A percentile compares a stretch with the other conserved stretches of the same genome.
phyloP scores from a whole-genome alignment of 352 stramenopile species.

The Thalassiosira pacifica region DNA sequence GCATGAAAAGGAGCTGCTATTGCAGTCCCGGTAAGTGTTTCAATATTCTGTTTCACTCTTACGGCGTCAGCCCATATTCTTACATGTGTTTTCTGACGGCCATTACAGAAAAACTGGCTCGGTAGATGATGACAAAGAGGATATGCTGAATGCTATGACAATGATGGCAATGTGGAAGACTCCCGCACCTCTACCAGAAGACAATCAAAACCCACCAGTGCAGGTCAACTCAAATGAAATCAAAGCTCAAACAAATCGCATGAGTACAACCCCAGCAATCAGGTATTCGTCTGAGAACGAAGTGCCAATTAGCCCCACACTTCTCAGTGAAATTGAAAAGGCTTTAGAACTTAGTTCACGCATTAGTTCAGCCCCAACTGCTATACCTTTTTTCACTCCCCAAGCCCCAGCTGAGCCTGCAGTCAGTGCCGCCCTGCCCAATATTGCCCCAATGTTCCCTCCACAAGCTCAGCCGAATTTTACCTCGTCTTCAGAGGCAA shows the following conservation, averaged over 20 bases:
- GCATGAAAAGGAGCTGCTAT: conserved; percentile 81
- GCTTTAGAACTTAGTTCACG: conserved; percentile 80
- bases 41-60: neutral
- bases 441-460: conserved; percentile 29
- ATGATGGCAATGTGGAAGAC: conserved; percentile 69
- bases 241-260: conserved; percentile 68
- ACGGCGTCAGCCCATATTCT: neutral
- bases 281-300: conserved; percentile 73
- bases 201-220: conserved; percentile 61
- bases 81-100: conserved; percentile 13
- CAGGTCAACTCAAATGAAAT: conserved; percentile 77
- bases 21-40: conserved; percentile 76
- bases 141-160: conserved; percentile 61
- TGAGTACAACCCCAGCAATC: conserved; percentile 58
- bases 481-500: conserved; percentile 59
- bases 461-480: conserved; percentile 37
- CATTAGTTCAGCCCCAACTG: conserved; percentile 62
- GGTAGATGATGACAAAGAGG: conserved; percentile 76
- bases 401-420: conserved; percentile 32
- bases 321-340: conserved; percentile 82
- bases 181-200: conserved; percentile 62
- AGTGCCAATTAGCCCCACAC: conserved; percentile 72
- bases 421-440: conserved; percentile 9
- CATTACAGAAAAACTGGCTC: conserved; percentile 70
- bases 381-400: conserved; percentile 84